Conservation (phyloP, 371 early-diverging fungal genomes). For the Funneliformis caledonium region DNA sequence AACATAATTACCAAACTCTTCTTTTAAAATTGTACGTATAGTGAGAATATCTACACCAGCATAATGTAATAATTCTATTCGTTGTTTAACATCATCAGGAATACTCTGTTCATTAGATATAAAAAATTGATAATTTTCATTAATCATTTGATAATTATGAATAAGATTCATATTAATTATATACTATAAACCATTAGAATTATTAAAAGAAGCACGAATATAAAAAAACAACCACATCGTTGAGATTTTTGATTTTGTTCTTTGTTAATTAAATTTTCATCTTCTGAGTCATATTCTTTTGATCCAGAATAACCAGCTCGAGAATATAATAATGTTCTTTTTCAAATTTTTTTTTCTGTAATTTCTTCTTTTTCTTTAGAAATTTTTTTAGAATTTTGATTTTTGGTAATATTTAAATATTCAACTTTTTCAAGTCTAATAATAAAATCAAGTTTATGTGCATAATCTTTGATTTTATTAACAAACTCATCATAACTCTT, state of each 20-base stretch:
- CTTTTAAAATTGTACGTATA: too few species aligned
- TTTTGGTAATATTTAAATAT: neutral
- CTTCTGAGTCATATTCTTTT: neutral
- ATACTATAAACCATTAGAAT: neutral
- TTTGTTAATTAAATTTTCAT: neutral
- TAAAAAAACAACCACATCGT: neutral
- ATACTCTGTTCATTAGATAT: neutral
- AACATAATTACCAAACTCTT: too few species aligned
- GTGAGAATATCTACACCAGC: too few species aligned
- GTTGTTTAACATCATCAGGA: neutral
- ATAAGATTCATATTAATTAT: neutral
- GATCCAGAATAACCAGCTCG: neutral
- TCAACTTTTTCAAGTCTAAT: neutral
- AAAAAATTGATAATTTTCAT: neutral
- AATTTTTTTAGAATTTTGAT: neutral
- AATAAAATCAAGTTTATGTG: neutral
- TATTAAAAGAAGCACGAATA: neutral
- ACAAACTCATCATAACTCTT: neutral
- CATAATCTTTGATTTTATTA: neutral
- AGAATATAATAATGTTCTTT: neutral
- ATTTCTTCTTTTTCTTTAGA: too few species aligned
- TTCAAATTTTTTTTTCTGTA: neutral
- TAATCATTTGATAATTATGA: conserved; percentile 11
- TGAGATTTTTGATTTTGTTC: neutral
- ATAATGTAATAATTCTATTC: neutral